Base-by-base conservation (phyloP, 129 eudicot genomes). In the Rutidosis leptorrhynchoides region DNA sequence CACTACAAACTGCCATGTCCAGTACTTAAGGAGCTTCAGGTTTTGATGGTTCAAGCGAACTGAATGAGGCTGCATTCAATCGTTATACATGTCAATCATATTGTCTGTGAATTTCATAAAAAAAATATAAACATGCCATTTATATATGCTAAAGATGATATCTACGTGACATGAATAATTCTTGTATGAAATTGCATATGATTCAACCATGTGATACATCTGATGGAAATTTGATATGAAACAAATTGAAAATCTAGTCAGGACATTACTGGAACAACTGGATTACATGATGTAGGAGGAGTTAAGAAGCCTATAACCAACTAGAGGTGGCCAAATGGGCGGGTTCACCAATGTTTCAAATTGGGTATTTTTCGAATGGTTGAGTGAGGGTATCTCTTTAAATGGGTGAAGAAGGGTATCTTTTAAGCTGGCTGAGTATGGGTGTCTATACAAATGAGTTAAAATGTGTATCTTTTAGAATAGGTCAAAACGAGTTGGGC, bases 1-100 rank as follows among this genome's bases (percentile, higher is more conserved):
- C 71, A 84, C 80, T 30, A 93, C 96, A 77, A 93, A 93, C 55
- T 93, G 99, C 92, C 85, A 89, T 51, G 99, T 93, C 99, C 99
- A 93, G 46, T 74, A 21, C 78, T 93, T 93, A 54, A 89, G 89
- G 40, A 83, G 96, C 80, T 82, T 84, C 60, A 93, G 70, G 26
- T 81, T 80, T 42, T 84, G 83, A 80, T 93, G 99, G 77, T 88
- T 84, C 77, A 89, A 66, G 20, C 84, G 89, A 63, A 79, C 87
- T 2, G 95, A 80, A 56, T 82, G 96, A 65, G 96, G 96, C 99
- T 93, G 91, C 96, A 84, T 17, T 74, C 58, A 49, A 71, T 46
- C 29, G 14, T 30, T 29, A 43, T 57, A 67, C 6, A 20, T 17
- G 68, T 78, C 26, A 23, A 11, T 24, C n/a, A 9, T 5, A 40